phyloP scores from a whole-genome alignment of 116 monocot species.

The Posidonia oceanica region DNA sequence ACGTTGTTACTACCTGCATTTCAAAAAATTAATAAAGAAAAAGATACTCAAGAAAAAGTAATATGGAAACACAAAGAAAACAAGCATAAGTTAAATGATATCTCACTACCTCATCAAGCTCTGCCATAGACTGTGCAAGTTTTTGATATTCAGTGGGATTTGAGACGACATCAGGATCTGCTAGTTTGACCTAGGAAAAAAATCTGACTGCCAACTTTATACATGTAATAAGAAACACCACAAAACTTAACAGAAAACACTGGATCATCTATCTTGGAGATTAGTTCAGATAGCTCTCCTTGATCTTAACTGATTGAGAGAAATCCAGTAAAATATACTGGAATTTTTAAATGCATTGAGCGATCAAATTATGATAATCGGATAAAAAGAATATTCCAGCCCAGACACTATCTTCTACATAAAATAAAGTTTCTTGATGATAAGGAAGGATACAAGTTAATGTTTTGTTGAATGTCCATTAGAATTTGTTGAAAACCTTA shows the following conservation, averaged over 20 bases:
- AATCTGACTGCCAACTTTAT: not conserved
- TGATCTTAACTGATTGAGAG: not conserved
- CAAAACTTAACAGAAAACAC: not conserved
- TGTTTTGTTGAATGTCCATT: too few relatives aligned
- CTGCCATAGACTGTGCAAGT: conserved; percentile 83
- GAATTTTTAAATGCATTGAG: not conserved
- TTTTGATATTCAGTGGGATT: conserved; percentile 95
- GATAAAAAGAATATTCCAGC: not conserved
- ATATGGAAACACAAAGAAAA: too few relatives aligned
- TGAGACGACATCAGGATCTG: conserved; percentile 93
- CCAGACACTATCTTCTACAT: too few relatives aligned
- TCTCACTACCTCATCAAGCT: conserved; percentile 74
- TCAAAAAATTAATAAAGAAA: not conserved
- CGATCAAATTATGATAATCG: not conserved
- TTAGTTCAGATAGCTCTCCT: not conserved
- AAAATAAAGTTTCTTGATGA: too few relatives aligned
- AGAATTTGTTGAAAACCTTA: too few relatives aligned
- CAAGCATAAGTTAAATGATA: not conserved
- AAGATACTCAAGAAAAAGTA: not conserved
- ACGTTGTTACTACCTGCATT: conserved; percentile 68
- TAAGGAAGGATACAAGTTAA: too few relatives aligned
- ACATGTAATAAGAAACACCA: not conserved
- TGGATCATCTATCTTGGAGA: not conserved
- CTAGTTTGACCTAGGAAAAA: conserved; percentile 29
- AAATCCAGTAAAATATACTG: not conserved